Percentiles rank a stretch among this genome's conserved stretches.
These are phyloP conservation scores for Hypsizygus ulmarius DNA, from an alignment of 1,284 basidiomycete species.

Conservation along the genomic window DNA sequence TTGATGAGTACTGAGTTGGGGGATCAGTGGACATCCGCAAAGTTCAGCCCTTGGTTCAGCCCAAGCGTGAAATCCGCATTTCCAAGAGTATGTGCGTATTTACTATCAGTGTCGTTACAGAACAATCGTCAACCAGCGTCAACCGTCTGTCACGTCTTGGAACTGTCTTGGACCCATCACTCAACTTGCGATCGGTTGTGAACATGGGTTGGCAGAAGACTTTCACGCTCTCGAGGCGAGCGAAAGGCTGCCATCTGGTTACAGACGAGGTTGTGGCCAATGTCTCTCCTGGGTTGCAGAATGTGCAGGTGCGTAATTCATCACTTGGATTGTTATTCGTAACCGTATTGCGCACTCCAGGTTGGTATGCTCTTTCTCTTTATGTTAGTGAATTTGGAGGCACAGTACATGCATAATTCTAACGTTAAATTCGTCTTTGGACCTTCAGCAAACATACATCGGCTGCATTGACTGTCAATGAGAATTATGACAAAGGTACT, in stretches of 20 bases:
- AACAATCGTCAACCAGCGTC: too few relatives aligned
- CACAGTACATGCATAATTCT: neutral
- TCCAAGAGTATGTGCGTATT: too few relatives aligned
- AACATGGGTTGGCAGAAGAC: conserved; percentile 91
- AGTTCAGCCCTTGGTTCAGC: too few relatives aligned
- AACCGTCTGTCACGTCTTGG: too few relatives aligned
- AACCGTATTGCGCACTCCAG: conserved; percentile 32
- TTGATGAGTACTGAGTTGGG: too few relatives aligned
- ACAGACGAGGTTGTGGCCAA: conserved; percentile 75
- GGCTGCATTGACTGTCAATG: conserved; percentile 85
- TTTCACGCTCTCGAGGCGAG: conserved; percentile 60
- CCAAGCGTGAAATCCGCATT: too few relatives aligned
- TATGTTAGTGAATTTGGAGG: conserved; percentile 47
- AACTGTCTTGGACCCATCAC: too few relatives aligned
- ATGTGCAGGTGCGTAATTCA: conserved; percentile 53
- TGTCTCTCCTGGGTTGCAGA: conserved; percentile 71
- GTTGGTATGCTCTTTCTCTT: conserved; percentile 75
- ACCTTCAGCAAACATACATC: conserved; percentile 81
- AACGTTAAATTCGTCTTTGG: neutral
- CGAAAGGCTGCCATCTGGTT: conserved; percentile 84
- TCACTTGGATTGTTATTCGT: neutral
- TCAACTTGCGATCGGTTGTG: conserved; percentile 1
- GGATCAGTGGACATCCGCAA: too few relatives aligned
- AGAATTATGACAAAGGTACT: conserved; percentile 75
- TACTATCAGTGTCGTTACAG: too few relatives aligned